These are phyloP conservation scores for Rhizophagus sp. DNA, from an alignment of 192 early-diverging fungal genomes.

Conservation along the genomic window DNA sequence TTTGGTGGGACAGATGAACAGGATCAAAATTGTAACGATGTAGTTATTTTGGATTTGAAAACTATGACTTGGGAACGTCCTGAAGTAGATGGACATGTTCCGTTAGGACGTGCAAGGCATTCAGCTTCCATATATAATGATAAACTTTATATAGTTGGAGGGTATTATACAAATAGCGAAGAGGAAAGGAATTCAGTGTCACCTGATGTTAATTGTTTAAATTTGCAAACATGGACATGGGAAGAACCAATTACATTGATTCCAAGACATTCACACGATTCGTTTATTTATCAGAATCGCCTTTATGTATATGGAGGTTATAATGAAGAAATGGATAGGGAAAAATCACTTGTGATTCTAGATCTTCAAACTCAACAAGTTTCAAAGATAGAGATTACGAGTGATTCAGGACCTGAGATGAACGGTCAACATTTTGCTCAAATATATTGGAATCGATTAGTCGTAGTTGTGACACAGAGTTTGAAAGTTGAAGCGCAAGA, in stretches of 20 bases:
- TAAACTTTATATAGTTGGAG: constrained; percentile 67
- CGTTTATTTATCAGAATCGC: constrained; percentile 54
- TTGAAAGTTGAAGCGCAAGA: constrained; percentile 43
- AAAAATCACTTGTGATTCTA: constrained; percentile 54
- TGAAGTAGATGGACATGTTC: constrained; percentile 46
- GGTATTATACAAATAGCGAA: constrained; percentile 34
- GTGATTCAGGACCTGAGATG: constrained; percentile 51
- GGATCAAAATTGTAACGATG: constrained; percentile 55
- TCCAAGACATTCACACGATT: constrained; percentile 52
- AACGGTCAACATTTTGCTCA: constrained; percentile 65
- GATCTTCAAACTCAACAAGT: constrained; percentile 48
- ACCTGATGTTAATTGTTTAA: constrained; percentile 43
- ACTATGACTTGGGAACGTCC: constrained; percentile 65
- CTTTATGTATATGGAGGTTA: constrained; percentile 65
- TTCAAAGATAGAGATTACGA: constrained; percentile 50
- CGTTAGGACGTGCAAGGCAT: constrained; percentile 56
- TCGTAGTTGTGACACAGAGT: constrained; percentile 53
- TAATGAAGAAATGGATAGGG: constrained; percentile 57
- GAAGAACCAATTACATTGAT: constrained; percentile 55
- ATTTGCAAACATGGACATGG: constrained; percentile 62
- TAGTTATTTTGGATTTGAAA: constrained; percentile 58
- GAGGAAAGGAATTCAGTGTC: constrained; percentile 29
- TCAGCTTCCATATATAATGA: constrained; percentile 61
- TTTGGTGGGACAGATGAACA: constrained; percentile 65
- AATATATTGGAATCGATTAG: constrained; percentile 58